Percentiles rank a stretch among this genome's conserved stretches.
Conservation (phyloP, 257 asterid species). For the Solanum pinnatisectum region DNA sequence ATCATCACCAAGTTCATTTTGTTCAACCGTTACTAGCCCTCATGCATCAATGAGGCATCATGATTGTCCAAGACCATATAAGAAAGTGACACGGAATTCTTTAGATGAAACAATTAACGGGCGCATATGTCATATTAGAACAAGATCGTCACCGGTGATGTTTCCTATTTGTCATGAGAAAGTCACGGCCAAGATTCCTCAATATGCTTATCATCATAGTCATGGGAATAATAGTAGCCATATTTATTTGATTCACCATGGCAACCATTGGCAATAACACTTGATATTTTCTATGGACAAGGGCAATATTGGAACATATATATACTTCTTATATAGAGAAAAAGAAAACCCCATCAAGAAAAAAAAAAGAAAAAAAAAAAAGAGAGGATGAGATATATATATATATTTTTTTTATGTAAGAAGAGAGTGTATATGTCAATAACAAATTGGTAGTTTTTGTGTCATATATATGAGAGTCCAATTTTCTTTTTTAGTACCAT, state of each 20-base stretch:
- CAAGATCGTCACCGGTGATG: slow-evolving; percentile 27
- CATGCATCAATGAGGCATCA: slow-evolving; percentile 2
- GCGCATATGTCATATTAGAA: slow-evolving; percentile 12
- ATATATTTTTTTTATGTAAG: neutral
- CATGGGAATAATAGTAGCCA: slow-evolving; percentile 28
- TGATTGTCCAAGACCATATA: neutral
- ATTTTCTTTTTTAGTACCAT: neutral
- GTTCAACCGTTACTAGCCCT: slow-evolving; percentile 1
- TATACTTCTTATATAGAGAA: neutral
- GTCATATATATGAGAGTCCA: neutral
- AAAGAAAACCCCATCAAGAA: neutral
- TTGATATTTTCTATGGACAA: neutral
- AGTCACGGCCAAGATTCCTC: slow-evolving; percentile 27
- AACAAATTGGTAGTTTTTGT: neutral
- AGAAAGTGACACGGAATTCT: neutral
- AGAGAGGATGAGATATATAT: neutral
- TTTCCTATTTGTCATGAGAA: slow-evolving; percentile 24
- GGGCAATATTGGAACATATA: neutral
- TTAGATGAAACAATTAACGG: neutral
- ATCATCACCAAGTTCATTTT: slow-evolving; percentile 40
- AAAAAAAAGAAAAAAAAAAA: neutral
- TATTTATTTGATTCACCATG: slow-evolving; percentile 36
- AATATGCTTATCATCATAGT: slow-evolving; percentile 18
- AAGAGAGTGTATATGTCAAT: neutral
- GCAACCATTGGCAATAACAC: slow-evolving; percentile 48